Conservation (phyloP, 257 asterid species). For the Capsicum baccatum region DNA sequence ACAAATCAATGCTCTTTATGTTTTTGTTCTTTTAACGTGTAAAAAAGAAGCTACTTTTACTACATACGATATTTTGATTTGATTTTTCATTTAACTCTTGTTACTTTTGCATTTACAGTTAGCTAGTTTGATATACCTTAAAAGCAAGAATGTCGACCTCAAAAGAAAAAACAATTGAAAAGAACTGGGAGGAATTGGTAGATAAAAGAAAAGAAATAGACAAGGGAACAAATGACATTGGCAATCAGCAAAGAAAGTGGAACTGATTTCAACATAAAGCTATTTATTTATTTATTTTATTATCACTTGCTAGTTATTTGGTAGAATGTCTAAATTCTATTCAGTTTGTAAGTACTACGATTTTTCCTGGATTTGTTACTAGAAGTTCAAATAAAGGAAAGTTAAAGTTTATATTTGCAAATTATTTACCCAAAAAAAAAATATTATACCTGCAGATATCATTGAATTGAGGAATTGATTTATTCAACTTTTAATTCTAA, state of each 20-base stretch:
- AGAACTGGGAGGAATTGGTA: neutral
- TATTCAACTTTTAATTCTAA: no score
- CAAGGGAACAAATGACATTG: neutral
- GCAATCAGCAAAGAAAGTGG: no score
- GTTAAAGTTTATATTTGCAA: no score
- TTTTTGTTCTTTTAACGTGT: neutral
- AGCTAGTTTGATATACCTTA: neutral
- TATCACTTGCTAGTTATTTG: neutral
- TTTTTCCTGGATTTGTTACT: neutral
- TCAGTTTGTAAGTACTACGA: neutral
- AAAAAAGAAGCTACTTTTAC: neutral
- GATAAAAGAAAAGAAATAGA: neutral
- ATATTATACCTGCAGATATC: no score
- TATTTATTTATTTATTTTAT: neutral
- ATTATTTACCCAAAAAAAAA: no score
- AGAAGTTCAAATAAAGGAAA: neutral
- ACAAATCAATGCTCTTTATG: neutral
- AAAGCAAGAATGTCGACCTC: neutral
- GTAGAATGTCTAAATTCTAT: neutral
- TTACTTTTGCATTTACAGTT: neutral
- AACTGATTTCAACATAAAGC: neutral
- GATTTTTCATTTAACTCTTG: neutral
- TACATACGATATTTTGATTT: neutral
- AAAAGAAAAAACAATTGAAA: neutral
- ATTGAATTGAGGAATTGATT: no score